Percentiles rank a stretch among this genome's conserved stretches.
These are phyloP conservation scores for Ophiostoma sp. DNA, from an alignment of 2,329 filamentous ascomycete species.

Conservation along the genomic window DNA sequence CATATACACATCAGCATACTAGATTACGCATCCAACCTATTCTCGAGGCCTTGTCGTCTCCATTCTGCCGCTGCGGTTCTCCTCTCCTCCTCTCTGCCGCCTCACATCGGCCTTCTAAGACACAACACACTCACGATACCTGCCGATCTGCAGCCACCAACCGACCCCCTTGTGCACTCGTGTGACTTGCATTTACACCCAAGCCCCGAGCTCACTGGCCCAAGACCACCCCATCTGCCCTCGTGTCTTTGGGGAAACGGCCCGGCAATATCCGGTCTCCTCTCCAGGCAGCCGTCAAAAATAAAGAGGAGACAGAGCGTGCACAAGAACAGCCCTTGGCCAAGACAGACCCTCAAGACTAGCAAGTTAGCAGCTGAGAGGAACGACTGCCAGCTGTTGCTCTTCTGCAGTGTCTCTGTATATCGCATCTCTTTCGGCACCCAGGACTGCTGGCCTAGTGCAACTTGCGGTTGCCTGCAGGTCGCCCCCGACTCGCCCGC, in stretches of 20 bases:
- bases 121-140: not conserved
- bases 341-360: not conserved
- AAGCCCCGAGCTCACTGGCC: not conserved
- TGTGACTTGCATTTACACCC: not conserved
- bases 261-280: constrained; percentile 14
- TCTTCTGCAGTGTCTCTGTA: not conserved
- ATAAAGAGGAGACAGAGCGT: constrained; percentile 7
- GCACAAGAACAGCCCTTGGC: not conserved
- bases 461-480: constrained; percentile 7
- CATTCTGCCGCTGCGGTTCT: too few relatives aligned
- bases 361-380: not conserved
- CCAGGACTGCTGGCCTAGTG: not conserved
- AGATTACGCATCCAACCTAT: too few relatives aligned
- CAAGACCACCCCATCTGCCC: not conserved
- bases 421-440: constrained; percentile 3
- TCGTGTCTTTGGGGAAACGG: not conserved
- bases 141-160: not conserved
- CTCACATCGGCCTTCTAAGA: not conserved
- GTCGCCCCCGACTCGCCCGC: not conserved
- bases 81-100: too few relatives aligned
- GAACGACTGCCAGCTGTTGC: too few relatives aligned
- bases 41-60: too few relatives aligned
- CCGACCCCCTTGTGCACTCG: not conserved
- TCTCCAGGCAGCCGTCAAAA: constrained; percentile 23
- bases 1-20: not conserved